Evolutionary conservation across 768 basidiomycete genomes (phyloP).

Genomic region (Leccinum truebloodii): DNA sequence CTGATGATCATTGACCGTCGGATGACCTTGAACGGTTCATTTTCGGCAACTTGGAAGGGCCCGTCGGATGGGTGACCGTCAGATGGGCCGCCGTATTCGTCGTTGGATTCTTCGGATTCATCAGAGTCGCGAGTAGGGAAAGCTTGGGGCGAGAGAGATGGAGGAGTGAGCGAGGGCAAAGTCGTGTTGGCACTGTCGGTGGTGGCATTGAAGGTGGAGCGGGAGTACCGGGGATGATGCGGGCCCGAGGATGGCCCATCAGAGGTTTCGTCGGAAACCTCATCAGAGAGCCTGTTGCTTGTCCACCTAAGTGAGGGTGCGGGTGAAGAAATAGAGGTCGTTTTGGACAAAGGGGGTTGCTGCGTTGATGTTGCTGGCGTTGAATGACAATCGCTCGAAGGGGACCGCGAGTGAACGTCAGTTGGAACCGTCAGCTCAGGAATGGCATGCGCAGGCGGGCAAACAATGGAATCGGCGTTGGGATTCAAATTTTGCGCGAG

Average conservation of each 20-base stretch:
- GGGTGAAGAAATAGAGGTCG: not conserved
- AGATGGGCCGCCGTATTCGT: constrained; percentile 16
- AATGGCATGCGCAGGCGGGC: constrained; percentile 31
- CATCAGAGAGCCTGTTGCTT: constrained; percentile 16
- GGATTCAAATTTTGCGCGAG: not conserved
- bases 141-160: not conserved
- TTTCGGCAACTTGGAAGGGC: constrained; percentile 27
- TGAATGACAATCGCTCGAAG: too few relatives aligned
- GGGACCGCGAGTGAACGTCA: constrained; percentile 2
- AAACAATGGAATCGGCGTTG: constrained; percentile 14
- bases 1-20: constrained; percentile 6
- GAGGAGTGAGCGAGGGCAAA: not conserved
- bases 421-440: constrained; percentile 31
- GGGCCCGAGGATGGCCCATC: constrained; percentile 1
- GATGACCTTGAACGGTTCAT: constrained; percentile 26
- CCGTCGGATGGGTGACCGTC: constrained; percentile 1
- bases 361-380: too few relatives aligned
- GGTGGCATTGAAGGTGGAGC: not conserved
- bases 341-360: not conserved
- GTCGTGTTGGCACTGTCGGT: not conserved
- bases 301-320: not conserved
- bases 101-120: constrained; percentile 16
- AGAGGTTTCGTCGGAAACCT: constrained; percentile 25
- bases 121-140: not conserved
- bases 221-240: not conserved